phyloP scores from a whole-genome alignment of 495 filamentous ascomycete species.

The Hyphodiscus hymeniophilus region DNA sequence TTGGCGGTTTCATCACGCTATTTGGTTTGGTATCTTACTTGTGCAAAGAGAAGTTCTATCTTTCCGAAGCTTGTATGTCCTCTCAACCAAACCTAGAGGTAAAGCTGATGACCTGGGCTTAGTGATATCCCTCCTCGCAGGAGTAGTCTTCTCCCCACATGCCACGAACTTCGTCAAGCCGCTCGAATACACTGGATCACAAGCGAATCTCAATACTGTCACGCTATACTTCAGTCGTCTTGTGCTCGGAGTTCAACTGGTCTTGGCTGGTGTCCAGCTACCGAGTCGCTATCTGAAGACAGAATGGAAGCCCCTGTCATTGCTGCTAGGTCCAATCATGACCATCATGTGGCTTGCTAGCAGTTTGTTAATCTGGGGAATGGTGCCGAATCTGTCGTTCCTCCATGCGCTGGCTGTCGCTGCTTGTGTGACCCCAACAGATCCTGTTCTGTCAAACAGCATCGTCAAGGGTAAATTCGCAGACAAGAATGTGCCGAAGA shows the following conservation, averaged over 20 bases:
- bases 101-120: not conserved
- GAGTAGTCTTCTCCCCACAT: constrained; percentile 68
- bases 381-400: constrained; percentile 66
- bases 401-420: constrained; percentile 72
- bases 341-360: constrained; percentile 81
- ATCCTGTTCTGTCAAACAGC: constrained; percentile 80
- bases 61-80: constrained; percentile 75
- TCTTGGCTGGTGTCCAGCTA: constrained; percentile 85
- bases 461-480: constrained; percentile 94
- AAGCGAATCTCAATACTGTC: constrained; percentile 49
- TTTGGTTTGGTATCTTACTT: constrained; percentile 87
- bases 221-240: constrained; percentile 82
- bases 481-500: constrained; percentile 77
- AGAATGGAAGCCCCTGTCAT: constrained; percentile 70
- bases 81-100: not conserved
- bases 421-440: constrained; percentile 84
- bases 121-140: constrained; percentile 81
- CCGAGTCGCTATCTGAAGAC: constrained; percentile 73
- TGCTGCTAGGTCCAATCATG: constrained; percentile 84
- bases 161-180: constrained; percentile 72
- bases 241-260: constrained; percentile 84
- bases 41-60: constrained; percentile 81
- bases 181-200: constrained; percentile 62
- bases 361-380: constrained; percentile 66
- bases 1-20: constrained; percentile 81